Base-by-base conservation (phyloP, 345 rosid species). In the Salix suchowensis region DNA sequence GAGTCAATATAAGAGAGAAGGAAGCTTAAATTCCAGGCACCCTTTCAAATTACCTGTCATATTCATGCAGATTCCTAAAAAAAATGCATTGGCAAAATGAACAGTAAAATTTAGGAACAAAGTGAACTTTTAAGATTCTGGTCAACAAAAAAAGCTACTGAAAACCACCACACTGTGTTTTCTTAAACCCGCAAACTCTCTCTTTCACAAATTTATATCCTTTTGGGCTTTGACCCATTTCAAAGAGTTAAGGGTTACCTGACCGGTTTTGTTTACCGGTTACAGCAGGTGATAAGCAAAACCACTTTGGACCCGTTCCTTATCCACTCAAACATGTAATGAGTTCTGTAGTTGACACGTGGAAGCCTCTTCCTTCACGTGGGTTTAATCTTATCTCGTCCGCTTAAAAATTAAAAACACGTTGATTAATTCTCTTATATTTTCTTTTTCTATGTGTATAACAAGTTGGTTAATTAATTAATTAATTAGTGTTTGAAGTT, bases 331-430 rank as follows among this genome's bases (percentile, higher is more conserved):
- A 67, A 28, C 74, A 34, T 65, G 34, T n/a, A n/a, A 71, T 16
- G 54, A 62, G 73, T 75, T 80, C 73, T 55, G 19, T 75, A 19
- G 74, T 21, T 28, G 78, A 80, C 82, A 81, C 74, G 81, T 76
- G 86, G 82, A 76, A 42, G 72, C 39, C 65, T 76, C 62, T 78
- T 80, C 78, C 7, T 74, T 24, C 71, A 10, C 76, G 34, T 39
- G 61, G 71, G 64, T 76, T 81, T 39, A 76, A 76, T 81, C 86
- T 84, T 70, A 78, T 84, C 86, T 23, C 52, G 10, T 30, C 9
- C 70, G 6, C 62, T 19, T 1, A 14, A 65, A 75, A 73, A 11
- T 15, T 14, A 28, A 26, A 75, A 81, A 77, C 76, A 79, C 82
- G 79, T 74, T 78, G 76, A 32, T 50, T 65, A 46, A 68, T 79